phyloP scores from a whole-genome alignment of 495 filamentous ascomycete species.

The Aspergillus olivimuriae region DNA sequence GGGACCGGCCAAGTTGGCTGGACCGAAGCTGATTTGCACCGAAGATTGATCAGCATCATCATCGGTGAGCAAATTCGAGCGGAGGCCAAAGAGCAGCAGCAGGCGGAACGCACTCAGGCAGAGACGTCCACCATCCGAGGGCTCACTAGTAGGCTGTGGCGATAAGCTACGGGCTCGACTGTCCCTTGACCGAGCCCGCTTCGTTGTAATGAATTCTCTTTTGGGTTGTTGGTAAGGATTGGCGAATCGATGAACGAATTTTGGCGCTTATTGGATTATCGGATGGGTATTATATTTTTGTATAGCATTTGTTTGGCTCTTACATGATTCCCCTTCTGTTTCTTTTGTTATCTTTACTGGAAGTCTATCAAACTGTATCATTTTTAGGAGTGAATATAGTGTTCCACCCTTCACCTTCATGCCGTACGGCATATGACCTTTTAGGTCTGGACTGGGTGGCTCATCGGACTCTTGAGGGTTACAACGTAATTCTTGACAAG shows the following conservation, averaged over 20 bases:
- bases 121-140: slow-evolving; percentile 10
- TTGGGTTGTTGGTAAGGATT: slow-evolving; percentile 14
- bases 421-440: no score
- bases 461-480: no score
- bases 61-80: slow-evolving; percentile 43
- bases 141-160: slow-evolving; percentile 26
- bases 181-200: not conserved
- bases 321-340: slow-evolving; percentile 11
- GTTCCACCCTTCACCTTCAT: no score
- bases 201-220: slow-evolving; percentile 5
- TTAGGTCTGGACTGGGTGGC: no score
- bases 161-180: slow-evolving; percentile 10
- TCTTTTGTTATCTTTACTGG: slow-evolving; percentile 5
- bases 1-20: slow-evolving; percentile 38
- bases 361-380: slow-evolving; percentile 10
- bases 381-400: no score
- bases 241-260: slow-evolving; percentile 9
- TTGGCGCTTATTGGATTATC: slow-evolving; percentile 6
- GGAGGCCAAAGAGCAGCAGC: slow-evolving; percentile 24
- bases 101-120: slow-evolving; percentile 3
- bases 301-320: slow-evolving; percentile 11
- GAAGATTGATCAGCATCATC: slow-evolving; percentile 40
- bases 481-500: no score
- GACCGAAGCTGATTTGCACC: slow-evolving; percentile 42
- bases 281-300: slow-evolving; percentile 9